These are phyloP conservation scores for Funneliformis mosseae DNA, from an alignment of 192 early-diverging fungal genomes.

Conservation along the genomic window DNA sequence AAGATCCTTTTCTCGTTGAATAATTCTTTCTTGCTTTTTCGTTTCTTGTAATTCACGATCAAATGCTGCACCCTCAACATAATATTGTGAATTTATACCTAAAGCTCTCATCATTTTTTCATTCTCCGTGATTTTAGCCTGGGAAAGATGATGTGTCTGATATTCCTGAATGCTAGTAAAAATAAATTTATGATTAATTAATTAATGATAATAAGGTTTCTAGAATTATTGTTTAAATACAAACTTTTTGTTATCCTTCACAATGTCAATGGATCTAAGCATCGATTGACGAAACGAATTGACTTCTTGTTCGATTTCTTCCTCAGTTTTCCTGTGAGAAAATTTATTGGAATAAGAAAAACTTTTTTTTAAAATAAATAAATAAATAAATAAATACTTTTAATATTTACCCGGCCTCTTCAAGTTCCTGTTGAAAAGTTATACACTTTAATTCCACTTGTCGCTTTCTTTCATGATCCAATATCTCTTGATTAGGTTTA, in stretches of 20 bases:
- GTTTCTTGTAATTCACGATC: slow-evolving; percentile 68
- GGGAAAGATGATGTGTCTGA: slow-evolving; percentile 72
- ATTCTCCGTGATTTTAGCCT: slow-evolving; percentile 73
- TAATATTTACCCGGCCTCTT: slow-evolving; percentile 62
- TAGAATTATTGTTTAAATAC: not conserved
- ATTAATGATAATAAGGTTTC: not conserved
- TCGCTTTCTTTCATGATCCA: slow-evolving; percentile 86
- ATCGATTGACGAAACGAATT: slow-evolving; percentile 60
- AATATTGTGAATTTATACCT: slow-evolving; percentile 59
- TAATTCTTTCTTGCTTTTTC: slow-evolving; percentile 42
- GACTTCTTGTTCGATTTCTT: slow-evolving; percentile 68
- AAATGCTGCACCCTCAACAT: slow-evolving; percentile 80
- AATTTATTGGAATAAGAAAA: not conserved
- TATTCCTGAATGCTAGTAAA: slow-evolving; percentile 53
- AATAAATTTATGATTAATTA: not conserved
- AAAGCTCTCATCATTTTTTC: slow-evolving; percentile 65
- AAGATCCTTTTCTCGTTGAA: slow-evolving; percentile 40
- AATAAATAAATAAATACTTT: not conserved
- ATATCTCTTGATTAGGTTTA: slow-evolving; percentile 76
- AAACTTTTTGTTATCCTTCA: slow-evolving; percentile 32
- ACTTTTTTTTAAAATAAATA: not conserved
- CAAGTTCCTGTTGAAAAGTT: slow-evolving; percentile 76
- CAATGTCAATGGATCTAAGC: slow-evolving; percentile 32
- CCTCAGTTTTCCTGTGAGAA: slow-evolving; percentile 56
- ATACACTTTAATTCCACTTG: slow-evolving; percentile 87